Evolutionary conservation across 2,329 filamentous ascomycete species (phyloP).

Genomic region (Westerdykella ornata): DNA sequence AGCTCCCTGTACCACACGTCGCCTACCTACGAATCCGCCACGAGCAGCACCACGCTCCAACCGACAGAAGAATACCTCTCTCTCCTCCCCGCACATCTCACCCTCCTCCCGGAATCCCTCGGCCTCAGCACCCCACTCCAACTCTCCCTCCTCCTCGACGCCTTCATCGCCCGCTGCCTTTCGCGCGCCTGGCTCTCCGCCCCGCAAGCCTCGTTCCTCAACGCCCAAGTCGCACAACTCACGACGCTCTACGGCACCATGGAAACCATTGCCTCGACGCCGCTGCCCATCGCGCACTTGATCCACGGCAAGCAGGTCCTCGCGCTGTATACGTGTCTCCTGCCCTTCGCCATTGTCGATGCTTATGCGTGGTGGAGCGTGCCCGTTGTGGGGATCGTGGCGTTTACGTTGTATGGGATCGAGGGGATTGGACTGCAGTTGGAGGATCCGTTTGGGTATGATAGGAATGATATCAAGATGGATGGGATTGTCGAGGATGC

Average conservation of each 20-base stretch:
- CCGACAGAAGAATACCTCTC: constrained; percentile 41
- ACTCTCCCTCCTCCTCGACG: constrained; percentile 54
- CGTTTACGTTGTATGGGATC: constrained; percentile 59
- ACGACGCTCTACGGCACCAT: constrained; percentile 55
- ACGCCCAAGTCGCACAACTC: constrained; percentile 51
- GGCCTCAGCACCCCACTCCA: constrained; percentile 56
- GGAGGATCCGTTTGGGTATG: constrained; percentile 61
- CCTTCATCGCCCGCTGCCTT: constrained; percentile 52
- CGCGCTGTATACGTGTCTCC: constrained; percentile 53
- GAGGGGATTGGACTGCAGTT: constrained; percentile 58
- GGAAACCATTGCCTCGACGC: constrained; percentile 60
- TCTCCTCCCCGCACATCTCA: constrained; percentile 42
- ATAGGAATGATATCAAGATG: constrained; percentile 62
- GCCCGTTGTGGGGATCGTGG: constrained; percentile 53
- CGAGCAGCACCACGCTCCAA: constrained; percentile 26
- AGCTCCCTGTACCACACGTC: background rate
- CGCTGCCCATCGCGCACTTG: constrained; percentile 57
- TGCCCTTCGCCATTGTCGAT: constrained; percentile 58
- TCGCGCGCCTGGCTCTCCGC: constrained; percentile 55
- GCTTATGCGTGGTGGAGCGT: constrained; percentile 59
- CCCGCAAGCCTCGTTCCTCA: constrained; percentile 53
- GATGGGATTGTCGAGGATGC: constrained; percentile 58
- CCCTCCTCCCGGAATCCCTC: constrained; percentile 50
- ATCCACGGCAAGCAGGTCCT: constrained; percentile 61
- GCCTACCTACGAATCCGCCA: background rate